Evolutionary conservation across 306 rosid species (phyloP).

Genomic region (Malus orientalis): DNA sequence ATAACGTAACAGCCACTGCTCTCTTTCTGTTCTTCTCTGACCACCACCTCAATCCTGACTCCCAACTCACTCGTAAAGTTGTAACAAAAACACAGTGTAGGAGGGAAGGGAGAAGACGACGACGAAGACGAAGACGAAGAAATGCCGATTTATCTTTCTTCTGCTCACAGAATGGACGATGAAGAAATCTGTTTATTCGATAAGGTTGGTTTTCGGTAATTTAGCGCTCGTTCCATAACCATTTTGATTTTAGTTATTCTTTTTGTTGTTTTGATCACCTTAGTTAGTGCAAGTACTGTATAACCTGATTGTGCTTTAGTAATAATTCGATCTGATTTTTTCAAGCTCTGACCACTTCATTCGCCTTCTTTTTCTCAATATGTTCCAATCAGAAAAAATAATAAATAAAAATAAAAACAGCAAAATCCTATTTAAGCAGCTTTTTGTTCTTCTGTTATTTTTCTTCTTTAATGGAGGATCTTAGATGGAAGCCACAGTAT

Average conservation of each 20-base stretch:
- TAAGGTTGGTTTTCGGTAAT: conserved; percentile 9
- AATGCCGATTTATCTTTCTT: conserved; percentile 1
- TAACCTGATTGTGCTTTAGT: neutral
- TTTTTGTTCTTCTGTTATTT: neutral
- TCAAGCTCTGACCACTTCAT: conserved; percentile 49
- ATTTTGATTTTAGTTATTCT: neutral
- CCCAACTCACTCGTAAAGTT: neutral
- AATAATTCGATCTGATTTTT: conserved; percentile 12
- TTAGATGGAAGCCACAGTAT: conserved; percentile 53
- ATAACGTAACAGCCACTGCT: neutral
- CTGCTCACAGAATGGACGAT: conserved; percentile 7
- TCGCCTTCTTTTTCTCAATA: conserved; percentile 40
- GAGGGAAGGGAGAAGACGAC: neutral
- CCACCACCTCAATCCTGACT: neutral
- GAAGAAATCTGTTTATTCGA: conserved; percentile 11
- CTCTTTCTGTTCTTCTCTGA: neutral
- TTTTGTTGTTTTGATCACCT: neutral
- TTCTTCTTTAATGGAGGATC: conserved; percentile 28
- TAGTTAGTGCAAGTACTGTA: too few species aligned
- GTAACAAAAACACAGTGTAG: neutral
- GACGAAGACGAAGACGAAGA: neutral
- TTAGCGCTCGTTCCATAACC: neutral
- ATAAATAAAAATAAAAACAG: neutral
- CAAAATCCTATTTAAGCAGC: neutral
- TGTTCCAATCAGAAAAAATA: conserved; percentile 1